Evolutionary conservation across 495 filamentous ascomycete species (phyloP), one percentile per base, ranked within the genome.

Genomic region (Astrothelium macrocarpum): DNA sequence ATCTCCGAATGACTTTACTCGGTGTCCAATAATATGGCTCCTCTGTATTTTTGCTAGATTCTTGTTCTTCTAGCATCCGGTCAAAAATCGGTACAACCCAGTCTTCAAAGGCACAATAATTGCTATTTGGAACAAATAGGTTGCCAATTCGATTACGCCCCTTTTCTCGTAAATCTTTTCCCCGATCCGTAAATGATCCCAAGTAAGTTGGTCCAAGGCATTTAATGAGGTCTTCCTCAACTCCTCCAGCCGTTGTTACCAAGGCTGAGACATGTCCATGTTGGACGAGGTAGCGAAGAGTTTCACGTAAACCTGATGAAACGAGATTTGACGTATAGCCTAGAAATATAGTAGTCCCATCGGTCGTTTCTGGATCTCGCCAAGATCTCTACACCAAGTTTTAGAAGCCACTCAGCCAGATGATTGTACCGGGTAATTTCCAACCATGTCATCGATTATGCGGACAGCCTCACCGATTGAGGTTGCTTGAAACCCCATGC

Each of bases 161-260:
- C 70, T 90, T 86, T 23, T 81, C 78, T 18, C 94, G 87, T 1
- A 97, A 81, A 18, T 82, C 81, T 25, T 88, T 85, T 2, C 94
- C 95, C 0, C 80, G 73, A 0, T 88, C 85, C 58, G 77, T 78
- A 78, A 97, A 97, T 10, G 87, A 84, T 32, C 90, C 92, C 67
- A 97, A 83, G 72, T 97, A 97, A 11, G 95, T 99, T 23, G 89
- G 87, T 3, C 85, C 94, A 0, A 97, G 84, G 68, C 95, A 97
- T 77, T 99, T 99, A 79, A 97, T 97, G 53, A 99, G 81, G 72
- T 97, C 94, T 74, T 99, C 94, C 74, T 99, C 94, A 34, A 99
- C 83, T 3, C 92, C 95, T n/a, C 94, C 94, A 0, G 95, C 94
- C 1, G 94, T 95, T 18, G 93, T 95, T 63, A 99, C 95, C 66